phyloP scores from a whole-genome alignment of 495 filamentous ascomycete species.

The Astrocystis sublimbata region DNA sequence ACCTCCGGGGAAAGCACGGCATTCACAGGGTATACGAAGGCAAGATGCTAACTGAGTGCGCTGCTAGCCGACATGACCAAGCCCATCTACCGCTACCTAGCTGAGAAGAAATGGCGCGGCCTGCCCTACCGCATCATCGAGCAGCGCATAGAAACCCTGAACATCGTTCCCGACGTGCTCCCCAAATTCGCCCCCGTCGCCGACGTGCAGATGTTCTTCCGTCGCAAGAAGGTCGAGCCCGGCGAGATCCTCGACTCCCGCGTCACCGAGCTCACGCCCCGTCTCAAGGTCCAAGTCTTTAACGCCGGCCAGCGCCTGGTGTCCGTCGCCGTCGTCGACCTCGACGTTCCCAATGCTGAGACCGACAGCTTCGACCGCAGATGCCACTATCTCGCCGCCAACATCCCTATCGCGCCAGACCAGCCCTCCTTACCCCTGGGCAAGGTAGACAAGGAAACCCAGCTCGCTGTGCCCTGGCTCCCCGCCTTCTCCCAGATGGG shows the following conservation, averaged over 20 bases:
- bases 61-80: slow-evolving; percentile 95
- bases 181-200: slow-evolving; percentile 75
- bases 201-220: slow-evolving; percentile 79
- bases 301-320: slow-evolving; percentile 77
- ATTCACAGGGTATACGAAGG: background rate
- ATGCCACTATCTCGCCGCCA: slow-evolving; percentile 80
- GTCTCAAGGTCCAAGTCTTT: slow-evolving; percentile 81
- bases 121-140: slow-evolving; percentile 71
- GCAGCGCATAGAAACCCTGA: slow-evolving; percentile 87
- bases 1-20: no score
- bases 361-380: slow-evolving; percentile 75
- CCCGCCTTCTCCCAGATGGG: slow-evolving; percentile 88
- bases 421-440: slow-evolving; percentile 50
- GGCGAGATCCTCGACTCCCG: slow-evolving; percentile 75
- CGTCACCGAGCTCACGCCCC: slow-evolving; percentile 67
- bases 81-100: slow-evolving; percentile 91
- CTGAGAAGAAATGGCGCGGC: slow-evolving; percentile 79
- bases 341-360: slow-evolving; percentile 82
- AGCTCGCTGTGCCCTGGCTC: slow-evolving; percentile 77
- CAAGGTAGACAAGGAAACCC: slow-evolving; percentile 50
- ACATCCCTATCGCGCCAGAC: slow-evolving; percentile 55
- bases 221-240: slow-evolving; percentile 62
- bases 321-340: slow-evolving; percentile 81
- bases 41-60: slow-evolving; percentile 22
- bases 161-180: slow-evolving; percentile 90